Evolutionary conservation across 352 stramenopile genomes (phyloP), one percentile per base, ranked within the genome.

Genomic region (Globisporangium radiosum): DNA sequence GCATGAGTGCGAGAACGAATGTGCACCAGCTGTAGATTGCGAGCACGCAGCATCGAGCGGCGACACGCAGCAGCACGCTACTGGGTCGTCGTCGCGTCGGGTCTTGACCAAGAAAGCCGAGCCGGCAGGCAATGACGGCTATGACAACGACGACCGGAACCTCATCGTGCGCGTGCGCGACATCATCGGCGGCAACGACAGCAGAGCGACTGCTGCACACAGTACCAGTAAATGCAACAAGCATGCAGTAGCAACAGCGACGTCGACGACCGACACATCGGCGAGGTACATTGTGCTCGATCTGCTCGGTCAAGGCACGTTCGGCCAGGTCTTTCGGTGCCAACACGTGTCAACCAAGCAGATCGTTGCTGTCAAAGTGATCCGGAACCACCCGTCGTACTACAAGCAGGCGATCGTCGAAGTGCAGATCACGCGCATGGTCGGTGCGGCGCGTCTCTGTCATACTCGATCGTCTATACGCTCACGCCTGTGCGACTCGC

Each of bases 301-400:
- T 65, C 66, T 92, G 56, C 96, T 99, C 55, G 96, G 96, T 7
- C 97, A 97, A 58, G 77, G 77, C 36, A 79, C 77, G n/a, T 87
- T 87, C 47, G 77, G 77, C 0, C 73, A 86, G 52, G 77, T 87
- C 11, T 73, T 85, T 40, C 62, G 74, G 39, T 78, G 70, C 8
- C 68, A 70, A 7, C 68, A 87, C 60, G 39, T 66, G 5, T 53
- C 76, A 43, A 90, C 75, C 7, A 74, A 92, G 37, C 64, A 81
- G 54, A 79, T 96, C 52, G 92, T 98, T 7, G 92, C 92, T 1
- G 95, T 98, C 60, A 98, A 99, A 70, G 97, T 99, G 58, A 98
- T 99, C 63, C 98, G 98, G 69, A 98, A 87, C 64, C 93, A 94
- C 59, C 85, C 90, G 39, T 99, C 98, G 65, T 78, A 91, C 42